Conservation (phyloP, 2,329 filamentous ascomycete genomes). For the Monosporascus sp. region DNA sequence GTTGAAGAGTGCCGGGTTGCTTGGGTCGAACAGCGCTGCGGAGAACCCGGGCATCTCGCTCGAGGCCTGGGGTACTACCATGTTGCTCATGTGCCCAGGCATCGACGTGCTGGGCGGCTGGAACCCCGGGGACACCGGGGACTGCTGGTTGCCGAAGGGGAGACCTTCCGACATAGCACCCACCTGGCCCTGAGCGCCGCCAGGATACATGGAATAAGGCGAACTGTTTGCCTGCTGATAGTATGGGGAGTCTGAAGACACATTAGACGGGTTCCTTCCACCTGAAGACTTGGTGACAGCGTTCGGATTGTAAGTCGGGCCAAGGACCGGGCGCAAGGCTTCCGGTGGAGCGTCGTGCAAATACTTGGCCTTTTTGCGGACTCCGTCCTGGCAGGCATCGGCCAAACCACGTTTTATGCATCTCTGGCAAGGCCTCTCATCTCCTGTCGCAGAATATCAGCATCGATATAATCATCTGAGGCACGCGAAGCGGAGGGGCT, state of each 20-base stretch:
- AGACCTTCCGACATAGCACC: slow-evolving; percentile 42
- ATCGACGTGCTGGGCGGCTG: slow-evolving; percentile 47
- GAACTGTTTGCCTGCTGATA: slow-evolving; percentile 43
- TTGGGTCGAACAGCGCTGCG: slow-evolving; percentile 73
- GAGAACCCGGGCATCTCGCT: slow-evolving; percentile 47
- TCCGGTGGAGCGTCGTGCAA: slow-evolving; percentile 92
- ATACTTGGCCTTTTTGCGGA: slow-evolving; percentile 98
- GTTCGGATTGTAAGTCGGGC: slow-evolving; percentile 62
- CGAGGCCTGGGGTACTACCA: slow-evolving; percentile 46
- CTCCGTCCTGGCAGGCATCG: slow-evolving; percentile 89
- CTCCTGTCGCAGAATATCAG: slow-evolving; percentile 53
- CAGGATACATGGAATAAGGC: slow-evolving; percentile 49
- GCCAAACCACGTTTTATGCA: slow-evolving; percentile 92
- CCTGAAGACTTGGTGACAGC: slow-evolving; percentile 41
- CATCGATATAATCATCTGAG: slow-evolving; percentile 6
- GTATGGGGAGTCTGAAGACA: slow-evolving; percentile 43
- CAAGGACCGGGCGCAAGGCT: slow-evolving; percentile 80
- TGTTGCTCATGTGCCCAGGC: slow-evolving; percentile 37
- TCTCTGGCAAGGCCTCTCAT: slow-evolving; percentile 88
- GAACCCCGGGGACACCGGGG: slow-evolving; percentile 72
- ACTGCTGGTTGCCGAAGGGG: slow-evolving; percentile 60
- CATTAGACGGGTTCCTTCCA: slow-evolving; percentile 43
- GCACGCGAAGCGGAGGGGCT: neutral
- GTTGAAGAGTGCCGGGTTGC: slow-evolving; percentile 89
- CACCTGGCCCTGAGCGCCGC: slow-evolving; percentile 38